A percentile compares a stretch with the other conserved stretches of the same genome.
Evolutionary conservation across 805 yeast genomes (phyloP).

Genomic region (Candida succiphila): DNA sequence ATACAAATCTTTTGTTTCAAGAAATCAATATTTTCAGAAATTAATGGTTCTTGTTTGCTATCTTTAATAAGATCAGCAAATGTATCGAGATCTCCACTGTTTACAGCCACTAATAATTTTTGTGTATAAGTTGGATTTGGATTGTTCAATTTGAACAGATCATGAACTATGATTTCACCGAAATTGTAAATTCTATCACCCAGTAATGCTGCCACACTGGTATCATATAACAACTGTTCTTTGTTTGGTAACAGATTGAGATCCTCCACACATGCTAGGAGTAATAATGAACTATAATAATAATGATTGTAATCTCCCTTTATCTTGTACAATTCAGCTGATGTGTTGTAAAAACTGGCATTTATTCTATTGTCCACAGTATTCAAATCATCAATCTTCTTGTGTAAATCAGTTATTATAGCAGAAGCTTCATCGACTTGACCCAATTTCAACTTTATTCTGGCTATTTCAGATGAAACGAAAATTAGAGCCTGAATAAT

Average conservation of each 20-base stretch:
- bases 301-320: conserved; percentile 72
- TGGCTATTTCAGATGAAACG: conserved; percentile 65
- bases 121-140: conserved; percentile 21
- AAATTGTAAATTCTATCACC: conserved; percentile 92
- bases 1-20: conserved; percentile 85
- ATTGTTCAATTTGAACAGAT: conserved; percentile 62
- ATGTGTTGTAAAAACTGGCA: conserved; percentile 76
- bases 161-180: conserved; percentile 90
- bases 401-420: conserved; percentile 51
- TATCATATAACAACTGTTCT: conserved; percentile 49
- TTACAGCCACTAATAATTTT: conserved; percentile 58
- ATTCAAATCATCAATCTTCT: conserved; percentile 46
- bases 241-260: conserved; percentile 29
- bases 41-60: conserved; percentile 10
- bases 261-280: conserved; percentile 62
- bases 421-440: conserved; percentile 50
- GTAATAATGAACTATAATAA: conserved; percentile 74
- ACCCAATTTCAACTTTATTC: conserved; percentile 49
- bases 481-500: conserved; percentile 42
- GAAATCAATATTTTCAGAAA: conserved; percentile 51
- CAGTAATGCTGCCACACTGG: conserved; percentile 76
- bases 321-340: conserved; percentile 64
- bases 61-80: conserved; percentile 37
- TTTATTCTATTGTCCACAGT: conserved; percentile 54
- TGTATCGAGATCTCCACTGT: conserved; percentile 62